A percentile compares a stretch with the other conserved stretches of the same genome.
Conservation (phyloP, 805 yeast genomes). For the Metschnikowia drakensbergensis region DNA sequence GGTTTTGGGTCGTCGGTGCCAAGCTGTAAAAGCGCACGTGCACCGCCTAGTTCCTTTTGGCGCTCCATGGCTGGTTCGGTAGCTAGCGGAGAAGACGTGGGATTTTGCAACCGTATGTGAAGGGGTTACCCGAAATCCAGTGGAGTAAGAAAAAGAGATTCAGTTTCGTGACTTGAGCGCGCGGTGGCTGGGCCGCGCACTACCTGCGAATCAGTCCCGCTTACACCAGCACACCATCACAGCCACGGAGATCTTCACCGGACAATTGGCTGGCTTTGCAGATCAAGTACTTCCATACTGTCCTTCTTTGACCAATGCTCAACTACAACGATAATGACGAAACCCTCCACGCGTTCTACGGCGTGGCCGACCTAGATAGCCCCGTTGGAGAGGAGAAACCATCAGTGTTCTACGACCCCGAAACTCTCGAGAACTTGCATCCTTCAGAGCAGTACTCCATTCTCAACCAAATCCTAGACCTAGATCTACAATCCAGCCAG, state of each 20-base stretch:
- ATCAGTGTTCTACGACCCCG: constrained; percentile 15
- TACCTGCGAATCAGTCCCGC: background rate
- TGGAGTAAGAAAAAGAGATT: background rate
- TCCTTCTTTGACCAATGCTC: constrained; percentile 20
- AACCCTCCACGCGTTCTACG: constrained; percentile 29
- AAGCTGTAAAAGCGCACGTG: constrained; percentile 41
- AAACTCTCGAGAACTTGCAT: constrained; percentile 20
- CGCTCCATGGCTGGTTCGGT: constrained; percentile 23
- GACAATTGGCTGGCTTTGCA: background rate
- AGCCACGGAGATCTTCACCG: background rate
- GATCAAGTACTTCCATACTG: background rate
- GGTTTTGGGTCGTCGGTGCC: constrained; percentile 26
- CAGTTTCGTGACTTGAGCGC: constrained; percentile 3
- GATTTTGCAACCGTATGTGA: constrained; percentile 18
- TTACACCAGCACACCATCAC: background rate
- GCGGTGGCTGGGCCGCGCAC: background rate
- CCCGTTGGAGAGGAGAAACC: constrained; percentile 18
- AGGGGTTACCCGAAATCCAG: constrained; percentile 20
- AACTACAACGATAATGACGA: constrained; percentile 30
- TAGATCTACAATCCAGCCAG: constrained; percentile 11
- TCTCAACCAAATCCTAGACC: constrained; percentile 25
- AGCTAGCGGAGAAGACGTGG: background rate
- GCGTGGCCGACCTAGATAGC: constrained; percentile 24
- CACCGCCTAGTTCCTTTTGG: constrained; percentile 44
- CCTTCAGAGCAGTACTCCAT: constrained; percentile 30